Conservation (phyloP, 2,329 filamentous ascomycete genomes). For the Fusarium liriodendri region DNA sequence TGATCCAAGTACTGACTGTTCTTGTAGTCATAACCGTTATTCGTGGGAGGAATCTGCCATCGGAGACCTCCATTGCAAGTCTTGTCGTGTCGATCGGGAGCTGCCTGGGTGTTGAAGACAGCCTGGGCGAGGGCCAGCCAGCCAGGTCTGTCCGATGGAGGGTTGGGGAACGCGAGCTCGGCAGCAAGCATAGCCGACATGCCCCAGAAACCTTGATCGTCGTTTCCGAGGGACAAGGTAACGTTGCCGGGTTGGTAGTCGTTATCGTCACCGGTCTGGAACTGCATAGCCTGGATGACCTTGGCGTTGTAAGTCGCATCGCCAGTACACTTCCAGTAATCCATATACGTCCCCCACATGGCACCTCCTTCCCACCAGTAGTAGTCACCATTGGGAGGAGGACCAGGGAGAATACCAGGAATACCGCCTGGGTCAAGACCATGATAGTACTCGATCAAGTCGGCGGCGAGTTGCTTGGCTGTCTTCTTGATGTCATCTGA, state of each 20-base stretch:
- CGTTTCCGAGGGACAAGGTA: constrained; percentile 67
- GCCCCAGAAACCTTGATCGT: constrained; percentile 76
- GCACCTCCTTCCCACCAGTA: constrained; percentile 77
- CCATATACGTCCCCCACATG: constrained; percentile 71
- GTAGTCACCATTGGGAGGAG: constrained; percentile 59
- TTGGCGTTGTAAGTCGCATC: constrained; percentile 68
- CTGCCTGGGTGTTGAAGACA: constrained; percentile 70
- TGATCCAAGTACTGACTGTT: constrained; percentile 55
- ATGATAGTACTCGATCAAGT: constrained; percentile 59
- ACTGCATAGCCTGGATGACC: constrained; percentile 62
- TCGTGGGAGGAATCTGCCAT: constrained; percentile 82
- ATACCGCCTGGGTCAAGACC: constrained; percentile 58
- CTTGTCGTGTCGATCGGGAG: constrained; percentile 67
- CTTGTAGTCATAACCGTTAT: constrained; percentile 82
- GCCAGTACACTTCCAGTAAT: constrained; percentile 73
- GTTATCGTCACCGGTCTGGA: constrained; percentile 62
- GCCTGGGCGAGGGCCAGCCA: constrained; percentile 70
- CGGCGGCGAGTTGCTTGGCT: constrained; percentile 55
- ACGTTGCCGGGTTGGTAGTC: constrained; percentile 69
- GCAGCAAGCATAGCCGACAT: constrained; percentile 72
- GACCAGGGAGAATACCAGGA: constrained; percentile 61
- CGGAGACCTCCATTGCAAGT: constrained; percentile 71
- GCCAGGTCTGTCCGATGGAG: constrained; percentile 59
- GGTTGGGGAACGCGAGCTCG: constrained; percentile 68
- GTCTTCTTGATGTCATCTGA: constrained; percentile 53